phyloP scores from a whole-genome alignment of 768 basidiomycete species.

The Mycena filopes region DNA sequence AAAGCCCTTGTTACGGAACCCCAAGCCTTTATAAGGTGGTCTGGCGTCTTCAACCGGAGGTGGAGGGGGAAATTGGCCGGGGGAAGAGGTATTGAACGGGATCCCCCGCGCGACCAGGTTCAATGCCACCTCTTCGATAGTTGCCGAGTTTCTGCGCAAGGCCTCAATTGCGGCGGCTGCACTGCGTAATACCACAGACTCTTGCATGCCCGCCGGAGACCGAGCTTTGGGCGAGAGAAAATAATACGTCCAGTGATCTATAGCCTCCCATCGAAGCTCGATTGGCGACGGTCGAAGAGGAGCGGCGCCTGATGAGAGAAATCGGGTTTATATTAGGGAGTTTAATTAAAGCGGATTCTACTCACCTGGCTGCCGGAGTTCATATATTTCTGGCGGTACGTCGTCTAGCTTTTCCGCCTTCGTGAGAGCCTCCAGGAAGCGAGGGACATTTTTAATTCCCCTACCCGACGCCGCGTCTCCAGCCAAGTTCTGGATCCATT shows the following conservation, averaged over 20 bases:
- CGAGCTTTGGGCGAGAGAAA: slow-evolving; percentile 3
- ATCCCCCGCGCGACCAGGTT: slow-evolving; percentile 17
- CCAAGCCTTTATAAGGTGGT: slow-evolving; percentile 6
- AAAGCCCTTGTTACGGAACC: slow-evolving; percentile 2
- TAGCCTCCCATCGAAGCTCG: slow-evolving; percentile 13
- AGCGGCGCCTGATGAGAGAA: not conserved
- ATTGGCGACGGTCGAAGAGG: slow-evolving; percentile 15
- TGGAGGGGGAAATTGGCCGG: not conserved
- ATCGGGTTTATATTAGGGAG: no score
- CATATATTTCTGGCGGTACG: slow-evolving; percentile 10
- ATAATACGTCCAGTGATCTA: slow-evolving; percentile 1
- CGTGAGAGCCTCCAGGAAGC: not conserved
- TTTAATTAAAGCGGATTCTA: not conserved
- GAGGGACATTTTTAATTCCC: not conserved
- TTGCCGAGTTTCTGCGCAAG: slow-evolving; percentile 11
- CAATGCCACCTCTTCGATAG: slow-evolving; percentile 3
- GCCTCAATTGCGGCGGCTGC: slow-evolving; percentile 13
- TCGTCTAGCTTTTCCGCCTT: slow-evolving; percentile 3
- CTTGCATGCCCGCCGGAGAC: not conserved
- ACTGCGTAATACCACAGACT: not conserved
- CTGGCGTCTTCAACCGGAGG: no score
- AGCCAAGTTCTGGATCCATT: not conserved
- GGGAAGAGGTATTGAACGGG: slow-evolving; percentile 7
- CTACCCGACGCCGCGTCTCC: not conserved
- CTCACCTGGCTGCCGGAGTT: slow-evolving; percentile 19